Evolutionary conservation across 108 stramenopile genomes (phyloP), one percentile per base, ranked within the genome.

Genomic region (Bacterosira constricta): DNA sequence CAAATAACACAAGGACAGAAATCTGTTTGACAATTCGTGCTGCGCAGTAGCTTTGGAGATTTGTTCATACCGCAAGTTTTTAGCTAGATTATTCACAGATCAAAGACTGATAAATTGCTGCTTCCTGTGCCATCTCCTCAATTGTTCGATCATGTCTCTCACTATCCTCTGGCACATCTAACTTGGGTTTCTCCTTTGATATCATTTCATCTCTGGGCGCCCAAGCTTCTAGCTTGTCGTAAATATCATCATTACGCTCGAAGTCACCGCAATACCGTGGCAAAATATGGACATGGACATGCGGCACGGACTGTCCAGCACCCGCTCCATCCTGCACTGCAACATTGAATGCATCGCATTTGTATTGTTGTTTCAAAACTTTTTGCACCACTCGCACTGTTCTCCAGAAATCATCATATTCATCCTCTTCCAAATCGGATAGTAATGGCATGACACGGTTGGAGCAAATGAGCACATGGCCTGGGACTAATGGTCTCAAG

Each of bases 261-360:
- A 90, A 89, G 73, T 96, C 91, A 25, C 87, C 84, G 3, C 30
- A 52, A 39, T 39, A 46, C 6, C 96, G 66, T 1, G 96, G 96
- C 35, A 97, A 63, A 9, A 97, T 84, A 70, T 97, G 96, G 1
- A 97, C 93, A 65, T 97, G 96, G 0, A 89, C 93, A 82, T 97
- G 96, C 2, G 93, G 90, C 5, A 97, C 94, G 12, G 79, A 79
- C 68, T 97, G 96, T 18, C 96, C 96, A 0, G 94, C 91, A 1
- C 63, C 83, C 32, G 13, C 17, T 8, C 96, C 96, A 75, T 97
- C 96, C 54, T 97, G 96, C 6, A 94, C 90, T 31, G 96, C 92
- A 2, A 97, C 90, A 74, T 95, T 97, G 63, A 91, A 90, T 45
- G 84, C 92, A 18, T 79, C 57, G 12, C 66, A 80, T 4, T 83